These are phyloP conservation scores for Coprinopsis sp. DNA, from an alignment of 768 basidiomycete species.

Conservation along the genomic window DNA sequence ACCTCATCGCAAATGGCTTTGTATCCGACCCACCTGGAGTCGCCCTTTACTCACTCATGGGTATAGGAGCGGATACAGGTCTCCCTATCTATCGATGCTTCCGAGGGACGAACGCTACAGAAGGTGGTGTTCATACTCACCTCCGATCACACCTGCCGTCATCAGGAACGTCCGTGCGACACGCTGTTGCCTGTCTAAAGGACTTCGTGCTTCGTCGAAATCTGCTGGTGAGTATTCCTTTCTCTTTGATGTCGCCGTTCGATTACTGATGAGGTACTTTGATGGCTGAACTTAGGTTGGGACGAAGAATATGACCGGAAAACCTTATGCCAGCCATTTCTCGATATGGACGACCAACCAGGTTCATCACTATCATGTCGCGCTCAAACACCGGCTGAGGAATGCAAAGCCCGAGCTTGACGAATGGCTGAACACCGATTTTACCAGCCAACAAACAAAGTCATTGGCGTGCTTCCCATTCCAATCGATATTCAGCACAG, in stretches of 20 bases:
- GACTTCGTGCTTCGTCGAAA: constrained; percentile 20
- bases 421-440: constrained; percentile 19
- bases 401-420: neutral
- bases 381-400: neutral
- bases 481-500: constrained; percentile 5
- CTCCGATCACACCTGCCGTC: constrained; percentile 16
- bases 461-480: constrained; percentile 18
- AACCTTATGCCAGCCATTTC: neutral
- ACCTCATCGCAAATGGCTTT: constrained; percentile 21
- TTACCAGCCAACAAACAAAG: constrained; percentile 14
- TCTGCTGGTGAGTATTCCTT: constrained; percentile 17
- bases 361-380: neutral
- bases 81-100: no score
- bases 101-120: no score
- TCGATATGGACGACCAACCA: neutral
- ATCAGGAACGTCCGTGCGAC: constrained; percentile 19
- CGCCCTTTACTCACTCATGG: constrained; percentile 16
- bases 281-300: neutral
- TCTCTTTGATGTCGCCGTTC: neutral
- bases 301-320: neutral
- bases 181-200: constrained; percentile 17
- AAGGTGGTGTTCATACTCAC: no score
- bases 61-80: constrained; percentile 16
- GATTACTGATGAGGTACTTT: neutral
- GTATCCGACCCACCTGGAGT: constrained; percentile 30